Evolutionary conservation across 352 stramenopile genomes (phyloP), one percentile per base, ranked within the genome.

Genomic region (Pythium myriotylum): DNA sequence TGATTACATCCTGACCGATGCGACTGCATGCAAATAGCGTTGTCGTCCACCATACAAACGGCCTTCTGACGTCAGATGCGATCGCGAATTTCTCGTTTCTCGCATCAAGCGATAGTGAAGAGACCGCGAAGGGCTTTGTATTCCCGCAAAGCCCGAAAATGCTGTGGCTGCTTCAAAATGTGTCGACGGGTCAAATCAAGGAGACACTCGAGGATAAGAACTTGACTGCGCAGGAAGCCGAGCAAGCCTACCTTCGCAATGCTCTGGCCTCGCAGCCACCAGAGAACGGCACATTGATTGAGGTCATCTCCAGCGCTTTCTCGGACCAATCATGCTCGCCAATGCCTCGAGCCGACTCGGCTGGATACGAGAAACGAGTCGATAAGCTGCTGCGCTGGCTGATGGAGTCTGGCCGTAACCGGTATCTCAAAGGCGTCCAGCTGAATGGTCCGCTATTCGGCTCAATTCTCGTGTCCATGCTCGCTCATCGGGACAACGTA

Each of bases 91-190:
- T 94, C n/a, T 54, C 75, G 16, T 89, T 91, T 45, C 52, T 94
- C 2, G 75, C 74, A 27, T 8, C 27, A 0, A 40, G 16, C 6
- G 56, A 67, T 29, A 50, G 20, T 17, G 53, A 60, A 32, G 53
- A 52, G 12, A n/a, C 22, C 24, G 56, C 14, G 32, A 20, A 12
- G 54, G 9, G 29, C 17, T 73, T 59, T 40, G 37, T 66, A 43
- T 91, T 92, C 54, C 81, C 82, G 8, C 84, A 94, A n/a, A 72
- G 64, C 1, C 84, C 84, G 27, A 91, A 88, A 63, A 65, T 94
- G 23, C 23, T 89, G 22, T 94, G 84, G 84, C 63, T 91, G 22
- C 54, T 92, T 47, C 77, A 88, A 51, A 89, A 92, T 55, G 59
- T 86, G 3, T 77, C 70, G 8, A 83, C 75, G 1, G 69, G 67